Percentiles rank a stretch among this genome's conserved stretches.
Conservation (phyloP, 2,329 filamentous ascomycete genomes). For the Fusarium globosum region DNA sequence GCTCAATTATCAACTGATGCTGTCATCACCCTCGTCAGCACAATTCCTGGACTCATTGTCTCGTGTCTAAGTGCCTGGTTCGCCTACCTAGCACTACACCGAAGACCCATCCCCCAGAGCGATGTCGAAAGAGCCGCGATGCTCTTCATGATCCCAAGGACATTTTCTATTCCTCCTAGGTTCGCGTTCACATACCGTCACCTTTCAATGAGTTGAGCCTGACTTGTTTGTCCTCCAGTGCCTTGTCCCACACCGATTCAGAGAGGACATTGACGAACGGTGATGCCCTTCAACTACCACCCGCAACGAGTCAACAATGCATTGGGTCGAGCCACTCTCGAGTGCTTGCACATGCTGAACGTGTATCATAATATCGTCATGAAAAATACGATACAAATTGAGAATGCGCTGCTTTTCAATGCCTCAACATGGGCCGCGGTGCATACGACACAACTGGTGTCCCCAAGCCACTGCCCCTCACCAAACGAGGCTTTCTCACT, state of each 20-base stretch:
- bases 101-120: fast-evolving
- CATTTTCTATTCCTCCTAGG: fast-evolving
- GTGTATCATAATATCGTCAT: not conserved
- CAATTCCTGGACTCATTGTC: not conserved
- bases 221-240: not conserved
- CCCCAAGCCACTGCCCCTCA: not conserved
- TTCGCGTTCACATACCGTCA: fast-evolving
- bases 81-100: not conserved
- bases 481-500: not conserved
- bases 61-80: conserved; percentile 1
- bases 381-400: not conserved
- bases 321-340: fast-evolving
- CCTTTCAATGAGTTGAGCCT: not conserved
- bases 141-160: not conserved
- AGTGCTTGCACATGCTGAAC: not conserved
- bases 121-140: not conserved
- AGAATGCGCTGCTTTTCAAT: not conserved
- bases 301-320: not conserved
- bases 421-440: not conserved
- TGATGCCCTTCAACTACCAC: not conserved
- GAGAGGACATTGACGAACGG: not conserved
- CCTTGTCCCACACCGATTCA: not conserved
- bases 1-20: not conserved
- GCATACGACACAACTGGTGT: not conserved
- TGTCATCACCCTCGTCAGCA: not conserved